Evolutionary conservation across 768 basidiomycete species (phyloP).

Genomic region (Pisolithus tinctorius): DNA sequence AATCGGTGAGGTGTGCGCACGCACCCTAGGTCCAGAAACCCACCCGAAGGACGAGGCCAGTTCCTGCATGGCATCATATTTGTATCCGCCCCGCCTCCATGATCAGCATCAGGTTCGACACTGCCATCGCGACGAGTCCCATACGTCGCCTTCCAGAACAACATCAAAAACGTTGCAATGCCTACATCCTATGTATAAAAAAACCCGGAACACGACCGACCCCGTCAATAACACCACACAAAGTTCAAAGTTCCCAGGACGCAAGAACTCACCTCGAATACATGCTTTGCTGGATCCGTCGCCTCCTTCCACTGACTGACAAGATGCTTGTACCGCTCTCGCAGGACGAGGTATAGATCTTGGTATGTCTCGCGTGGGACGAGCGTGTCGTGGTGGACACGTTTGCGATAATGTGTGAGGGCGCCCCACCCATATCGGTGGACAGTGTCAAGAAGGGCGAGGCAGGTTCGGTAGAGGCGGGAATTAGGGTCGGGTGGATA

Average conservation of each 20-base stretch:
- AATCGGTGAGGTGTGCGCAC: constrained; percentile 9
- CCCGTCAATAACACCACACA: not conserved
- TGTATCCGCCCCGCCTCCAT: too few species aligned
- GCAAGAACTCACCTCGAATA: constrained; percentile 60
- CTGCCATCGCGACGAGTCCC: constrained; percentile 2
- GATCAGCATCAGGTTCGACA: not conserved
- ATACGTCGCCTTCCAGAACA: constrained; percentile 82
- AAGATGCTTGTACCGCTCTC: constrained; percentile 76
- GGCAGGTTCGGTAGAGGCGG: constrained; percentile 72
- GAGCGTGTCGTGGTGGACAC: constrained; percentile 76
- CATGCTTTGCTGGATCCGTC: constrained; percentile 86
- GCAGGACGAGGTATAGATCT: constrained; percentile 83
- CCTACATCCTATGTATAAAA: constrained; percentile 70
- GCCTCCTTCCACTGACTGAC: constrained; percentile 71
- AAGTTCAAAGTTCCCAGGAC: not conserved
- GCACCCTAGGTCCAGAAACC: constrained; percentile 87
- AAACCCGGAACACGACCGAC: too few species aligned
- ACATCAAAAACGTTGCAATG: constrained; percentile 88
- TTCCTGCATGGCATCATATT: constrained; percentile 45
- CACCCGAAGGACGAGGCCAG: constrained; percentile 77
- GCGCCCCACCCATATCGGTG: constrained; percentile 89
- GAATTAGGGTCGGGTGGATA: constrained; percentile 45
- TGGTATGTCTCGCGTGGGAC: constrained; percentile 77
- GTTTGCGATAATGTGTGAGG: constrained; percentile 77
- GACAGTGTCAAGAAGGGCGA: constrained; percentile 74